Evolutionary conservation across 1,139 yeast genomes (phyloP), one percentile per base, ranked within the genome.

Genomic region (Chernovozyma sophiae-reginae): DNA sequence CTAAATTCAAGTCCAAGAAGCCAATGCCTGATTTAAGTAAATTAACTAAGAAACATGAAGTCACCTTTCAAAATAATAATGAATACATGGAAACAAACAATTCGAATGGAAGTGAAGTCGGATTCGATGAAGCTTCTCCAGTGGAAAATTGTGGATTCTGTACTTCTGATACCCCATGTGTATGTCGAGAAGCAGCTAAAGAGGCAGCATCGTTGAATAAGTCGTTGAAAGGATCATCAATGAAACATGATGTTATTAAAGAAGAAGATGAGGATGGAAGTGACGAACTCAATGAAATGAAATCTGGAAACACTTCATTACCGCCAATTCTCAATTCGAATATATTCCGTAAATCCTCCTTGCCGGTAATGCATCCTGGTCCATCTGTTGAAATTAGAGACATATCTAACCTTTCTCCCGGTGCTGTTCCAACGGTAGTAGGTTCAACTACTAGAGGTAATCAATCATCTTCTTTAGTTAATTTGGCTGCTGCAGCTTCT

Each of bases 71-170:
- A 15, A 37, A 32, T 23, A 37, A 37, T 20, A 37, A 34, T 23
- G 38, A 30, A 2, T 34, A 34, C 19, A 34, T 37, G 38, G 40
- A 37, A n/a, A 37, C 27, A 23, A 12, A 35, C 4, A 25, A 22
- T 11, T 30, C 23, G 4, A 14, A 13, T 6, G 23, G 13, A 12
- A 12, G 29, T 18, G 33, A 32, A n/a, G 29, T 48, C 20, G 43
- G 38, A n/a, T 68, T 68, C 37, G 58, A 69, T 47, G 68, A 63
- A 44, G 46, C 61, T 29, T 72, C 81, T 1, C 82, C 85, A 3
- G 76, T 79, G 39, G 95, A 86, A 45, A 77, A 81, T 43, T 90
- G 97, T 61, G 97, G 97, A 1, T 90, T 90, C 59, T 90, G 97
- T 54, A 79, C 95, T 1, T 95, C 85, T 49, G 95, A 83, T 45